Base-by-base conservation (phyloP, 1,284 basidiomycete species). In the Golubevia pallescens region DNA sequence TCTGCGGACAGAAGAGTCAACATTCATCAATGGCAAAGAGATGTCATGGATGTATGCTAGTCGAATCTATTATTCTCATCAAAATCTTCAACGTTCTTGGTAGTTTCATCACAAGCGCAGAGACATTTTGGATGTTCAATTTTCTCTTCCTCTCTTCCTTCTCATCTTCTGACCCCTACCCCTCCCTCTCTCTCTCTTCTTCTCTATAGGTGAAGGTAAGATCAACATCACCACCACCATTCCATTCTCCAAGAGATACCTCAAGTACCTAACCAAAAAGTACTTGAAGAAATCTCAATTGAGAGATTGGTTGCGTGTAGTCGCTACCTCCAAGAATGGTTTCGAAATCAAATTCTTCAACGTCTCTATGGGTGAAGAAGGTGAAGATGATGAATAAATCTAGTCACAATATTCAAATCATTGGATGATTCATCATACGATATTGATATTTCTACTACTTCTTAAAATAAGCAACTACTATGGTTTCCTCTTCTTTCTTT, bases 261-360 rank as follows among this genome's bases (percentile, higher is more conserved):
- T 87, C 78, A 87, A 87, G 80, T 87, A 86, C 80, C 71, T 87
- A 20, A 86, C 86, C 70, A 87, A 87, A 81, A 86, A 86, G 78
- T 84, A 79, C 74, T 73, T 84, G 63, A 77, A 78, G 75, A 80
- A 84, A 67, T 73, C 77, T 65, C 78, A 80, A 74, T 80, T 86
- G 54, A 82, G 85, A 67, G 85, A 86, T 75, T 86, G 84, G 81
- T 77, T 84, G 59, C 84, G 84, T 66, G 86, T 86, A 61, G 86
- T 86, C 23, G 84, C 86, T 61, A 86, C 86, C 69, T 78, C 74
- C 77, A 86, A 86, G 84, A 73, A 86, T 63, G 84, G 82, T 69
- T 87, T 85, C 75, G 80, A 82, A 68, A 80, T 86, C 77, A 84
- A 84, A 78, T 86, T 86, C 81, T 86, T 86, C 85, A 86, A 86